Evolutionary conservation across 2,329 filamentous ascomycete species (phyloP).

Genomic region (Colletotrichum somersetense): DNA sequence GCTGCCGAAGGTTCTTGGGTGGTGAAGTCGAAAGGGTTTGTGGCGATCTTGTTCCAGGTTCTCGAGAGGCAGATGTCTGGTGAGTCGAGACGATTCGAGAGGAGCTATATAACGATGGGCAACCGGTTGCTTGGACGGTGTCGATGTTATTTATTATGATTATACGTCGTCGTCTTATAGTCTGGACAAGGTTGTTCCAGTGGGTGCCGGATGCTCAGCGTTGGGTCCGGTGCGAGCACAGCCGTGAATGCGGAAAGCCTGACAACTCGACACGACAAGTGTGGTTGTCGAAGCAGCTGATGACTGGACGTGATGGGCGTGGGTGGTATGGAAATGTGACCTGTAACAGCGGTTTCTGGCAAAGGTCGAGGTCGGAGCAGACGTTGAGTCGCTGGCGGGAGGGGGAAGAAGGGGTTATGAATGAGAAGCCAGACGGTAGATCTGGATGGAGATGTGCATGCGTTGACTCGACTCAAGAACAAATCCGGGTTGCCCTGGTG

Average conservation of each 20-base stretch:
- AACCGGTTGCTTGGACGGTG: conserved; percentile 9
- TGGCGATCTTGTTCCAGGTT: not conserved
- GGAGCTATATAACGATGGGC: not conserved
- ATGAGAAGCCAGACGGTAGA: conserved; percentile 26
- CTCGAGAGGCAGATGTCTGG: not conserved
- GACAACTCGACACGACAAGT: conserved; percentile 2
- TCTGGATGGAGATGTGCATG: conserved; percentile 26
- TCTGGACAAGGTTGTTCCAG: not conserved
- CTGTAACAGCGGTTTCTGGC: not conserved
- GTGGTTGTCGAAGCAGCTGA: not conserved
- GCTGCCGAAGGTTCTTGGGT: not conserved
- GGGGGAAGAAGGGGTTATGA: conserved; percentile 31
- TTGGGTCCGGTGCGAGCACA: not conserved
- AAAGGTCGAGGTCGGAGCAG: conserved; percentile 8
- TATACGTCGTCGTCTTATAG: conserved; percentile 32
- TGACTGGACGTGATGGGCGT: not conserved
- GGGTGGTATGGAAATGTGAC: not conserved
- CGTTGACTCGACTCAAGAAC: conserved; percentile 38
- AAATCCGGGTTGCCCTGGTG: conserved; percentile 39
- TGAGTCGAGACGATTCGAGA: conserved; percentile 4
- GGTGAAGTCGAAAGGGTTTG: not conserved
- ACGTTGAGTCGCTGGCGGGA: not conserved
- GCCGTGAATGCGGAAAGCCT: not conserved
- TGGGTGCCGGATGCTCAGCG: not conserved
- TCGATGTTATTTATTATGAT: conserved; percentile 31